These are phyloP conservation scores for Acacia crassicarpa DNA, from an alignment of 306 rosid genomes.

Conservation along the genomic window DNA sequence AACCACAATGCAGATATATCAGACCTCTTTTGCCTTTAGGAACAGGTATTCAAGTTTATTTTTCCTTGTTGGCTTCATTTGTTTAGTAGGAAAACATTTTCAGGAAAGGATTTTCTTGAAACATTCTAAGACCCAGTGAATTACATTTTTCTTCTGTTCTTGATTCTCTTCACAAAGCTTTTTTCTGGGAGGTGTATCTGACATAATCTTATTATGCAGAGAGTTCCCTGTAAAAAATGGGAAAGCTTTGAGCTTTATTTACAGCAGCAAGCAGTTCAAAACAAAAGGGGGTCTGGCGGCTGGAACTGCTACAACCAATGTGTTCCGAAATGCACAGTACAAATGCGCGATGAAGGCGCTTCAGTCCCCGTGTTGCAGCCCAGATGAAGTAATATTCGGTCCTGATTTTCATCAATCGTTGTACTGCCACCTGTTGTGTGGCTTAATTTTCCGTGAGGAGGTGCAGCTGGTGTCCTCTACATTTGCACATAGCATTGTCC, in stretches of 20 bases:
- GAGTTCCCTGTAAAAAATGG: constrained; percentile 75
- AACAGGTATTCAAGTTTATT: constrained; percentile 53
- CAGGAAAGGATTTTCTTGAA: background rate
- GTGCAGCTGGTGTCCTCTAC: constrained; percentile 60
- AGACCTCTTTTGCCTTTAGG: constrained; percentile 83
- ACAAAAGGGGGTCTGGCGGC: constrained; percentile 74
- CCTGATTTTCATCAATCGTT: constrained; percentile 83
- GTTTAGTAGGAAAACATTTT: background rate
- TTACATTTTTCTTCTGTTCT: background rate
- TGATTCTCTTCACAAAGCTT: background rate
- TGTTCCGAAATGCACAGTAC: constrained; percentile 48
- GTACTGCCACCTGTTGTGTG: constrained; percentile 92
- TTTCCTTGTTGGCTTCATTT: background rate
- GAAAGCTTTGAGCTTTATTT: constrained; percentile 73
- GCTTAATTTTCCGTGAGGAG: constrained; percentile 64
- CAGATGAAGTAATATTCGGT: constrained; percentile 82
- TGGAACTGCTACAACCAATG: constrained; percentile 87
- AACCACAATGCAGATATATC: constrained; percentile 69
- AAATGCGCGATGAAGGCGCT: constrained; percentile 50
- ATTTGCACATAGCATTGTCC: constrained; percentile 84
- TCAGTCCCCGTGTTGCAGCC: constrained; percentile 69
- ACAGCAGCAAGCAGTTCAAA: constrained; percentile 75
- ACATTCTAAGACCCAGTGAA: background rate
- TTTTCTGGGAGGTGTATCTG: constrained; percentile 26
- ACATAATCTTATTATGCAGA: constrained; percentile 37